Conservation (phyloP, 2,329 filamentous ascomycete genomes). For the Colletotrichum theobromicola region DNA sequence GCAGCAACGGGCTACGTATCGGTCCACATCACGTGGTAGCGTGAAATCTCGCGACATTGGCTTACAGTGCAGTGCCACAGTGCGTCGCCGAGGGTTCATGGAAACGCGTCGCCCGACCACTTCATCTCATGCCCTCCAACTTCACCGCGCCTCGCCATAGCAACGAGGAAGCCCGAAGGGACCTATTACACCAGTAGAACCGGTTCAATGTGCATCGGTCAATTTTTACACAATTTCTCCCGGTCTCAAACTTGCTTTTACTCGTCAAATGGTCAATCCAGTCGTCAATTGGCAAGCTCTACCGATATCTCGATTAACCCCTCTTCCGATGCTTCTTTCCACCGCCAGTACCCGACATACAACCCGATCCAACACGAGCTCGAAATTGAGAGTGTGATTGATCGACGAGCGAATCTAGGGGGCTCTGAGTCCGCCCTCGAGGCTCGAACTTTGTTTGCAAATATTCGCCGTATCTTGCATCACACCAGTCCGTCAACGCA, state of each 20-base stretch:
- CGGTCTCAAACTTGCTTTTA: slow-evolving; percentile 6
- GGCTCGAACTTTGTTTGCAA: slow-evolving; percentile 14
- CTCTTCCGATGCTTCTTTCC: not conserved
- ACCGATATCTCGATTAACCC: slow-evolving; percentile 12
- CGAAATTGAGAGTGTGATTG: slow-evolving; percentile 9
- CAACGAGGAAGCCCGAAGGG: slow-evolving; percentile 32
- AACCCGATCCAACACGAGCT: slow-evolving; percentile 8
- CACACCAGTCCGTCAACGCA: not conserved
- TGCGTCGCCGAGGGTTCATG: slow-evolving; percentile 26
- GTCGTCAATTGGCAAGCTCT: not conserved
- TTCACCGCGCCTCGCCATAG: slow-evolving; percentile 17
- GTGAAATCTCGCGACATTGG: slow-evolving; percentile 41
- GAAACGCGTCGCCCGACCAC: slow-evolving; percentile 48
- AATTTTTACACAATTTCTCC: slow-evolving; percentile 28
- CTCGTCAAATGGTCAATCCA: slow-evolving; percentile 1
- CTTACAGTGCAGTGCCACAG: slow-evolving; percentile 28
- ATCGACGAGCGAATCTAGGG: slow-evolving; percentile 5
- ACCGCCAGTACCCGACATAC: not conserved
- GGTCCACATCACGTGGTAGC: slow-evolving; percentile 45
- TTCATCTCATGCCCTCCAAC: slow-evolving; percentile 25
- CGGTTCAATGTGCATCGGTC: not conserved
- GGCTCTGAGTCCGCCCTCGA: not conserved
- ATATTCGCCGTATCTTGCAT: slow-evolving; percentile 9
- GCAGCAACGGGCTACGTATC: not conserved
- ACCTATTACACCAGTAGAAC: slow-evolving; percentile 14